Conservation (phyloP, 1,284 basidiomycete genomes). For the Xerocomus cyaneibrunnescens region DNA sequence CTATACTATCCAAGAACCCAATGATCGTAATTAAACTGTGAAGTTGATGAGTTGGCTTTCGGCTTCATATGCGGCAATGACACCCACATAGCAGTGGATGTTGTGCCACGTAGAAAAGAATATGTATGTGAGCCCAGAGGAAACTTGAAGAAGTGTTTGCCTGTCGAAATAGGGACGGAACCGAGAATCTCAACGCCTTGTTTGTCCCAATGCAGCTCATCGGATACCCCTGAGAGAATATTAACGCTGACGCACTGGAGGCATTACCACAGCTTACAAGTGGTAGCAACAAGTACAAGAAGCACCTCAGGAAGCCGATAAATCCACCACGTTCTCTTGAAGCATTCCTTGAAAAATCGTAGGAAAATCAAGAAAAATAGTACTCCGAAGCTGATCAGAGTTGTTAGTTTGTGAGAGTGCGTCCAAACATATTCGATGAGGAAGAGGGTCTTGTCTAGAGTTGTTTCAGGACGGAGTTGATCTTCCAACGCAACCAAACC, state of each 20-base stretch:
- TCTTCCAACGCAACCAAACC: conserved; percentile 65
- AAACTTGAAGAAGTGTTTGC: conserved; percentile 60
- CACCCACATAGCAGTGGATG: conserved; percentile 73
- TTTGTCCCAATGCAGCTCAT: conserved; percentile 71
- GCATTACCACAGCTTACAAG: conserved; percentile 50
- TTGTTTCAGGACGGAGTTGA: conserved; percentile 55
- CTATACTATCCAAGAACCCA: conserved; percentile 81
- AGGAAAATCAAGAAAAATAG: conserved; percentile 65
- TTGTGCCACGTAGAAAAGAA: conserved; percentile 70
- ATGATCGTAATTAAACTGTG: conserved; percentile 69
- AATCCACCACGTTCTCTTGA: conserved; percentile 57
- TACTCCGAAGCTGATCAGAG: conserved; percentile 69
- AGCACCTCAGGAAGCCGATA: conserved; percentile 86
- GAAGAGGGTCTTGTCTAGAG: conserved; percentile 77
- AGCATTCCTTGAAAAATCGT: conserved; percentile 52
- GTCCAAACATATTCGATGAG: conserved; percentile 62
- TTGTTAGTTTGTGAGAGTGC: conserved; percentile 63
- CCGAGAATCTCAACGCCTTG: conserved; percentile 84
- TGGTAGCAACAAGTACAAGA: conserved; percentile 74
- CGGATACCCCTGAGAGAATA: conserved; percentile 59
- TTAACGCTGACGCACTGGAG: background rate
- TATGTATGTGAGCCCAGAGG: conserved; percentile 62
- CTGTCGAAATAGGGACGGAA: conserved; percentile 61
- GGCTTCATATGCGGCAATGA: background rate
- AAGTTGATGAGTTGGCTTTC: conserved; percentile 1